phyloP scores from a whole-genome alignment of 2,329 filamentous ascomycete genomes.

The Ceratocystis lukuohia region DNA sequence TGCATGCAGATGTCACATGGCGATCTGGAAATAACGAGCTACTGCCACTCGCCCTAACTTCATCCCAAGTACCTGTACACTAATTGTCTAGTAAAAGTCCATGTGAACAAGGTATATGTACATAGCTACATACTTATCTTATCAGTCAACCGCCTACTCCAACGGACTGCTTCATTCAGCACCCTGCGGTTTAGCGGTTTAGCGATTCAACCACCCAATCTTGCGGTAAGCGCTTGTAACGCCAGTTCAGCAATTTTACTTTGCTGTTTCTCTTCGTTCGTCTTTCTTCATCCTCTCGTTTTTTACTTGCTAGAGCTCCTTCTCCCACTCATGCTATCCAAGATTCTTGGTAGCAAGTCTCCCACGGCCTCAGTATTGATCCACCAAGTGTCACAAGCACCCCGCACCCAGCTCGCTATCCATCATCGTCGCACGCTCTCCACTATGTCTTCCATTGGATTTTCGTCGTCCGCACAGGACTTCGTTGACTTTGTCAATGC shows the following conservation, averaged over 20 bases:
- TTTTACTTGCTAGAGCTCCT: background rate
- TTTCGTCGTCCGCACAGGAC: slow-evolving; percentile 49
- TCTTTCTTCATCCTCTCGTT: background rate
- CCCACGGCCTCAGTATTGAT: background rate
- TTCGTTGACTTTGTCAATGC: slow-evolving; percentile 90
- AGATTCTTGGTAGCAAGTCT: slow-evolving; percentile 16
- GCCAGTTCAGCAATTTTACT: background rate
- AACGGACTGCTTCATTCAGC: background rate
- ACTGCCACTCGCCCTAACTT: too few species aligned
- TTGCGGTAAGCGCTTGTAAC: background rate
- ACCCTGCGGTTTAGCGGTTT: background rate
- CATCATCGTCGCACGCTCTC: slow-evolving; percentile 21
- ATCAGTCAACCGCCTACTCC: background rate
- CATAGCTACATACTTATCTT: background rate
- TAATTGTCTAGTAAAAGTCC: background rate
- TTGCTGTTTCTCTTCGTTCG: background rate
- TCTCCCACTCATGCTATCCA: slow-evolving; percentile 11
- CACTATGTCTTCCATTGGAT: slow-evolving; percentile 37
- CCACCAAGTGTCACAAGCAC: background rate
- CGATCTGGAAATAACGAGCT: too few species aligned
- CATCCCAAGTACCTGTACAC: background rate
- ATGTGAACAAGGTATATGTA: too few species aligned
- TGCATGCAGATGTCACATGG: background rate
- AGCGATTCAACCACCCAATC: background rate
- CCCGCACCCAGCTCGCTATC: background rate